Evolutionary conservation across 179 eudicot genomes (phyloP), one percentile per base, ranked within the genome.

Genomic region (Spergularia azorica): DNA sequence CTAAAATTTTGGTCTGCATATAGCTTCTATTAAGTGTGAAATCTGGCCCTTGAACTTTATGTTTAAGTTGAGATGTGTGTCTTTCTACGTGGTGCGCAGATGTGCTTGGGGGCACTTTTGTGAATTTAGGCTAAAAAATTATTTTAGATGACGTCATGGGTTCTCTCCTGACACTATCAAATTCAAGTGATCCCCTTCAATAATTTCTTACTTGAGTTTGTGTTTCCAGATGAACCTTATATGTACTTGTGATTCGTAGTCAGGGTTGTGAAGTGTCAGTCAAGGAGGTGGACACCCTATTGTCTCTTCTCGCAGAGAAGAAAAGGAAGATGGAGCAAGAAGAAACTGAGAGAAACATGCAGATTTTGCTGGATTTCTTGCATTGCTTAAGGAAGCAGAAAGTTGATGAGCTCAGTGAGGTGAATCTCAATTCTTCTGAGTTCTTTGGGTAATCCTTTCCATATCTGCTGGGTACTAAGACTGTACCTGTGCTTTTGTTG

Each of bases 281-380:
- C 66, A 91, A 91, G 88, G 97, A 93, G 83, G 81, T 93, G 65
- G 97, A 91, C 77, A 81, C 79, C 75, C 79, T 93, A 59, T 58
- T 91, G 89, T 79, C 88, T 21, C 87, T 90, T 82, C 87, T 93
- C 75, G 72, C 90, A 8, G 97, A 91, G 84, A 93, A 90, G 86
- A 93, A 90, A 89, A 88, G 88, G 75, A 93, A 86, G 84, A 74
- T 91, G 86, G 97, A 90, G 82, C 97, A 91, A 85, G 94, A 91
- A 83, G 97, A 93, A 83, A 94, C 97, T 66, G 96, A 93, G 89
- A 91, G 90, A 89, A 93, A 90, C 75, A 88, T 91, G 96, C 94
- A 93, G 65, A 91, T 91, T 81, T 79, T 93, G 79, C 75, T 85
- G 26, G 96, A 93, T 76, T 93, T 91, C 83, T 64, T 93, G 83